A percentile compares a stretch with the other conserved stretches of the same genome.
Evolutionary conservation across 1,139 yeast species (phyloP).

Genomic region (Spathaspora sp.): DNA sequence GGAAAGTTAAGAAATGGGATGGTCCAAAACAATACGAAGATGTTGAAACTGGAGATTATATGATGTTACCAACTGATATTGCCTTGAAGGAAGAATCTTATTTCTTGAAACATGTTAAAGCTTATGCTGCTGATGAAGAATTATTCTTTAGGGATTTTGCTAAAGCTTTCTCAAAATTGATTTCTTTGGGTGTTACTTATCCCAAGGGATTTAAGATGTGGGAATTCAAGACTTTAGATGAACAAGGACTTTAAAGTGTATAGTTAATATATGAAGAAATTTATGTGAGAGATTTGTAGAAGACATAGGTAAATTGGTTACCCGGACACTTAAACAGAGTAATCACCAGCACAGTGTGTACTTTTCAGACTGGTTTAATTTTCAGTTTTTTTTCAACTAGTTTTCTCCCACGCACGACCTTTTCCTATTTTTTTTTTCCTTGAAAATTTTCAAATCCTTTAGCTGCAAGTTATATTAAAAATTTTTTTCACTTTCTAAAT

Average conservation of each 20-base stretch:
- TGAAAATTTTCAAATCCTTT: slow-evolving; percentile 1
- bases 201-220: slow-evolving; percentile 46
- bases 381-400: background rate
- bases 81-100: slow-evolving; percentile 66
- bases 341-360: background rate
- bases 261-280: background rate
- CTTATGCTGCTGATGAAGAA: slow-evolving; percentile 70
- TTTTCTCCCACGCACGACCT: background rate
- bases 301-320: background rate
- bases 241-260: slow-evolving; percentile 36
- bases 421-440: background rate
- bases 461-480: background rate
- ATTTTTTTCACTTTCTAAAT: background rate
- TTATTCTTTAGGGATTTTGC: slow-evolving; percentile 73
- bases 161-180: slow-evolving; percentile 62
- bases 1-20: slow-evolving; percentile 76
- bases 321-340: background rate
- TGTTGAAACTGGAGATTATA: slow-evolving; percentile 66
- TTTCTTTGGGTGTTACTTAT: slow-evolving; percentile 73
- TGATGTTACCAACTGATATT: slow-evolving; percentile 91
- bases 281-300: background rate
- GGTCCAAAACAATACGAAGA: slow-evolving; percentile 80
- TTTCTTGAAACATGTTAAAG: slow-evolving; percentile 64
- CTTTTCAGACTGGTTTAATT: background rate
- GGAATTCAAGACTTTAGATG: slow-evolving; percentile 69